Evolutionary conservation across 2,329 filamentous ascomycete species (phyloP).

Genomic region (Botrytis medusae): DNA sequence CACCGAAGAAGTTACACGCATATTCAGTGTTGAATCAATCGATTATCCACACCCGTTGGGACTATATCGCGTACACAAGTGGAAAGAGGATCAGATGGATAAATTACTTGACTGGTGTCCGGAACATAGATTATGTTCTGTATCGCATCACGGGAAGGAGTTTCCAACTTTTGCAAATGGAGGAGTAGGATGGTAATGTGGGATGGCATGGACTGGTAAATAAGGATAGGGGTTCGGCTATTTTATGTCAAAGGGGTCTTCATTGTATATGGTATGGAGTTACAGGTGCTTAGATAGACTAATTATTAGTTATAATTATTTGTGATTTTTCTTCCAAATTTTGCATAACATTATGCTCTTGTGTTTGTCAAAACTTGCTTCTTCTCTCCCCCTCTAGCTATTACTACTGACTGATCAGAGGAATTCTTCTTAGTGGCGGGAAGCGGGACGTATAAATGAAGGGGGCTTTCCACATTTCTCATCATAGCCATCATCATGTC

Average conservation of each 20-base stretch:
- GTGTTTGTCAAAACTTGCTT: background rate
- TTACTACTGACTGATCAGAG: background rate
- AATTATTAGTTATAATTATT: background rate
- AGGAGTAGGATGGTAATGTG: constrained; percentile 12
- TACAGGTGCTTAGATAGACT: background rate
- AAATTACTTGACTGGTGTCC: constrained; percentile 35
- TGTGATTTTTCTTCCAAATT: background rate
- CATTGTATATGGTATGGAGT: constrained; percentile 1
- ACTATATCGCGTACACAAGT: constrained; percentile 38
- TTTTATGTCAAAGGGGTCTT: constrained; percentile 8
- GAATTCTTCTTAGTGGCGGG: constrained; percentile 1
- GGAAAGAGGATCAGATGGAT: constrained; percentile 30
- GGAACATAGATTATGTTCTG: constrained; percentile 32
- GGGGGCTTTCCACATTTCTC: constrained; percentile 3
- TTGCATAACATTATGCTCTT: background rate
- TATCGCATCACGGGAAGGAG: constrained; percentile 11
- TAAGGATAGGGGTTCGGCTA: constrained; percentile 15
- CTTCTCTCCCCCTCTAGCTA: too few species aligned
- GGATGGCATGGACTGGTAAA: background rate
- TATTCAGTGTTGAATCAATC: constrained; percentile 38
- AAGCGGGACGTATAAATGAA: background rate
- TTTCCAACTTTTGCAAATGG: constrained; percentile 17
- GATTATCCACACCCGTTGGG: constrained; percentile 39
- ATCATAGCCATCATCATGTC: constrained; percentile 12
- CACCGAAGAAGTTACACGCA: constrained; percentile 34